Evolutionary conservation across 768 basidiomycete genomes (phyloP).

Genomic region (Podaxis rugospora): DNA sequence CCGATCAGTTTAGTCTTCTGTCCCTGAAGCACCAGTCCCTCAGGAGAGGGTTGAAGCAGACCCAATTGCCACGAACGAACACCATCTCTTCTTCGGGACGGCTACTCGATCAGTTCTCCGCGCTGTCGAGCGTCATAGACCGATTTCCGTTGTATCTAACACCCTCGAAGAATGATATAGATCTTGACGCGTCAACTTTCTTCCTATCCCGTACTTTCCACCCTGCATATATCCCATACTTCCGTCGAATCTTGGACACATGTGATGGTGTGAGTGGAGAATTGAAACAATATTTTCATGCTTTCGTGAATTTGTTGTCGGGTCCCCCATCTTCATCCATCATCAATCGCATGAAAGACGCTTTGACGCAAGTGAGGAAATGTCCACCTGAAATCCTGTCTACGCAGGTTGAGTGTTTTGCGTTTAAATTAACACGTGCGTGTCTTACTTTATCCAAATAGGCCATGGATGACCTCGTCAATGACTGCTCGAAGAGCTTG

Average conservation of each 20-base stretch:
- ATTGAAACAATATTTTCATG: slow-evolving; percentile 11
- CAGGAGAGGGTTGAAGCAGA: slow-evolving; percentile 24
- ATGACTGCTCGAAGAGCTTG: slow-evolving; percentile 1
- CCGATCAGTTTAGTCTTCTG: background rate
- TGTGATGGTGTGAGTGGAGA: slow-evolving; percentile 7
- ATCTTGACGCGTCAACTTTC: slow-evolving; percentile 20
- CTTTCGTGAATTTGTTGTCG: slow-evolving; percentile 16
- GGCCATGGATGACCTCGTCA: slow-evolving; percentile 6
- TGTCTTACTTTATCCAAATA: slow-evolving; percentile 7
- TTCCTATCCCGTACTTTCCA: slow-evolving; percentile 33
- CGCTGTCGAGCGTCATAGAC: slow-evolving; percentile 37
- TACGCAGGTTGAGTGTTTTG: slow-evolving; percentile 5
- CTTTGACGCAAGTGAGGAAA: background rate
- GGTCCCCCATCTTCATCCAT: slow-evolving; percentile 14
- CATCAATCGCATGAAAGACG: background rate
- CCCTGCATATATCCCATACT: slow-evolving; percentile 25
- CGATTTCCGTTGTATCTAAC: slow-evolving; percentile 30
- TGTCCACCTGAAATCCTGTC: slow-evolving; percentile 3
- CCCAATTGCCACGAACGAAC: background rate
- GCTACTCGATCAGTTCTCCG: slow-evolving; percentile 45
- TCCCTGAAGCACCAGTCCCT: slow-evolving; percentile 1
- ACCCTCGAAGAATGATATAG: slow-evolving; percentile 11
- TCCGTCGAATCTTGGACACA: slow-evolving; percentile 24
- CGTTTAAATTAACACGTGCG: background rate
- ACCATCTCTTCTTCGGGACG: slow-evolving; percentile 31